phyloP scores from a whole-genome alignment of 345 rosid genomes.

The sweet orange (Citrus sinensis) region DVS_A1.0 CM039163.1:46252001-46252500 shows the following conservation, averaged over 20 bases:
- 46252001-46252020: slow-evolving; percentile 50
- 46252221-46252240: slow-evolving; percentile 7
- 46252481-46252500: slow-evolving; percentile 92
- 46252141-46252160: slow-evolving; percentile 23
- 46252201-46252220: slow-evolving; percentile 16
- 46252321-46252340: slow-evolving; percentile 38
- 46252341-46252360: slow-evolving; percentile 56
- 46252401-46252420: slow-evolving; percentile 55
- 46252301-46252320: slow-evolving; percentile 77
- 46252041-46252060: slow-evolving; percentile 83
- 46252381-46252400: slow-evolving; percentile 65
- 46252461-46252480: slow-evolving; percentile 57
- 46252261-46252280: slow-evolving; percentile 18
- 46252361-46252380: slow-evolving; percentile 70
- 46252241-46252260: neutral
- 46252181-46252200: slow-evolving; percentile 44
- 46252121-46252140: slow-evolving; percentile 35
- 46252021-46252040: slow-evolving; percentile 49
- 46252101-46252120: slow-evolving; percentile 75
- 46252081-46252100: slow-evolving; percentile 41
- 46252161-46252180: slow-evolving; percentile 46
- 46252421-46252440: slow-evolving; percentile 54
- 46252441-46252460: slow-evolving; percentile 37
- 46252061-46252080: slow-evolving; percentile 63
- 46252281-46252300: slow-evolving; percentile 72